These are phyloP conservation scores for Chaetothyriales sp. DNA, from an alignment of 2,329 filamentous ascomycete species.

Conservation along the genomic window DNA sequence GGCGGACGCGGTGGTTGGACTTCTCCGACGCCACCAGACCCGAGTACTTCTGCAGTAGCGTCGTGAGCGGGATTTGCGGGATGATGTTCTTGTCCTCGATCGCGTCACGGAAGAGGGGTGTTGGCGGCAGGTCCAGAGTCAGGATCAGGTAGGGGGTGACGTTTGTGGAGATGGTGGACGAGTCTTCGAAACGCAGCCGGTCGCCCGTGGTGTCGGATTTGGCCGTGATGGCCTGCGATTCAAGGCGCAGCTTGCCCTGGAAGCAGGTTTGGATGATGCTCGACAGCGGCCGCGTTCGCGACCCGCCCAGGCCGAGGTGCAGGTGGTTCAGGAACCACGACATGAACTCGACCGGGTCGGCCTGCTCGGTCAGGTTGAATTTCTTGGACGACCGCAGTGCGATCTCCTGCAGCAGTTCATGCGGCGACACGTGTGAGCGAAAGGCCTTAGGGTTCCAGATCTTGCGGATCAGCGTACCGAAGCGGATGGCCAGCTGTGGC, in stretches of 20 bases:
- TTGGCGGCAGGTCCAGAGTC: slow-evolving; percentile 80
- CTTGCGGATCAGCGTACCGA: slow-evolving; percentile 82
- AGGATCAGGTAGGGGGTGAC: slow-evolving; percentile 75
- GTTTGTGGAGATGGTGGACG: slow-evolving; percentile 64
- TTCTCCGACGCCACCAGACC: slow-evolving; percentile 77
- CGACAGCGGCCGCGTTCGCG: slow-evolving; percentile 59
- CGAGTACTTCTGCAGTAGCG: slow-evolving; percentile 84
- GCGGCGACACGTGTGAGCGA: slow-evolving; percentile 90
- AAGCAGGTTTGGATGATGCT: slow-evolving; percentile 87
- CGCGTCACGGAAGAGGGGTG: slow-evolving; percentile 92
- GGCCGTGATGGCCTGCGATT: slow-evolving; percentile 85
- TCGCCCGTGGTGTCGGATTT: slow-evolving; percentile 70
- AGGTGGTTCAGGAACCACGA: slow-evolving; percentile 97
- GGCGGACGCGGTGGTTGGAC: slow-evolving; percentile 73
- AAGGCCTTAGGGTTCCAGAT: slow-evolving; percentile 97
- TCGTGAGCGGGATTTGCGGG: slow-evolving; percentile 59
- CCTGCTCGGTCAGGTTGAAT: slow-evolving; percentile 80
- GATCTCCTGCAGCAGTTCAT: slow-evolving; percentile 92
- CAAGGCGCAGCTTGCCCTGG: slow-evolving; percentile 81
- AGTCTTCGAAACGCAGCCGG: slow-evolving; percentile 83
- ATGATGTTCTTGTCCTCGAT: slow-evolving; percentile 82
- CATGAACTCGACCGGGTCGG: slow-evolving; percentile 90
- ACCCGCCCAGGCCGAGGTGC: slow-evolving; percentile 80
- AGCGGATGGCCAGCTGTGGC: slow-evolving; percentile 74
- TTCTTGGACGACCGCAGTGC: slow-evolving; percentile 80